A percentile compares a stretch with the other conserved stretches of the same genome.
Conservation (phyloP, 2,329 filamentous ascomycete genomes). For the Talaromyces amestolkiae region DNA sequence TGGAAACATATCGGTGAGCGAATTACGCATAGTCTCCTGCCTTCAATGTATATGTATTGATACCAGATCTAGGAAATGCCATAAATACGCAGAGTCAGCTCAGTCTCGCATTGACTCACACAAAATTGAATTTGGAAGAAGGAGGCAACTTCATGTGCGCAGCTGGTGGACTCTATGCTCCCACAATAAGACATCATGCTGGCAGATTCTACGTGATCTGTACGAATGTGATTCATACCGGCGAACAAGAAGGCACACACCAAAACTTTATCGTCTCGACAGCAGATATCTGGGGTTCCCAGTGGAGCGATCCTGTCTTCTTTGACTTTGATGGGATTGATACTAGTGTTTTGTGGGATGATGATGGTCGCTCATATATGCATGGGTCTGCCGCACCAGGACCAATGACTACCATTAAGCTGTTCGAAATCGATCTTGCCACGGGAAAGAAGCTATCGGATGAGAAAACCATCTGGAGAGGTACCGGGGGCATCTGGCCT, state of each 20-base stretch:
- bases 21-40: not conserved
- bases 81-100: not conserved
- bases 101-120: not conserved
- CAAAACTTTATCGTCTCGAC: slow-evolving; percentile 8
- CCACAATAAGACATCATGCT: slow-evolving; percentile 46
- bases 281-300: slow-evolving; percentile 3
- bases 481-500: slow-evolving; percentile 41
- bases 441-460: slow-evolving; percentile 3
- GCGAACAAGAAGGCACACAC: slow-evolving; percentile 20
- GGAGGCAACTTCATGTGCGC: slow-evolving; percentile 23
- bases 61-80: not conserved
- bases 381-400: slow-evolving; percentile 1
- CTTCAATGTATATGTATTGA: not conserved
- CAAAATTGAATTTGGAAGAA: not conserved
- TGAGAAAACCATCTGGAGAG: slow-evolving; percentile 41
- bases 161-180: slow-evolving; percentile 41
- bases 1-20: slow-evolving; percentile 31
- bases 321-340: slow-evolving; percentile 45
- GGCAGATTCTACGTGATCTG: slow-evolving; percentile 48
- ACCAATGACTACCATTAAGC: not conserved
- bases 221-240: slow-evolving; percentile 35
- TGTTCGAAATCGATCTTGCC: slow-evolving; percentile 1
- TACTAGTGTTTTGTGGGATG: slow-evolving; percentile 49
- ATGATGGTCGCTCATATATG: slow-evolving; percentile 41
- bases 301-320: slow-evolving; percentile 44